phyloP scores from a whole-genome alignment of 2,329 filamentous ascomycete genomes.

The Monilinia fructicola region DNA sequence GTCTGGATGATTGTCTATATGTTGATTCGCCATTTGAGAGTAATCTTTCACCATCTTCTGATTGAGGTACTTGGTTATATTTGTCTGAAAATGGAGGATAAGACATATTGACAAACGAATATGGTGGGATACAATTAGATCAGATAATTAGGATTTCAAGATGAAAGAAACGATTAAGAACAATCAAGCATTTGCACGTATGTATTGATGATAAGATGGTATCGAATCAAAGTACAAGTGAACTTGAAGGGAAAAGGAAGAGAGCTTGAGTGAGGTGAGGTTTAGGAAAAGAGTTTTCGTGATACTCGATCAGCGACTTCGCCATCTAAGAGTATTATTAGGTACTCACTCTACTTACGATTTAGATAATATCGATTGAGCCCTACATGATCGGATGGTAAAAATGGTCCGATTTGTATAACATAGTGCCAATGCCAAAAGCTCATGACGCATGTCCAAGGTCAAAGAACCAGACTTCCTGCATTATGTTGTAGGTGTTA shows the following conservation, averaged over 20 bases:
- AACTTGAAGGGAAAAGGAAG: not conserved
- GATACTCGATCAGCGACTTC: constrained; percentile 3
- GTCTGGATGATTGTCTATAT: constrained; percentile 3
- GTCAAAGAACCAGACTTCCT: not conserved
- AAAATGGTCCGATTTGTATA: constrained; percentile 10
- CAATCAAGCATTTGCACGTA: not conserved
- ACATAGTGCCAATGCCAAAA: not conserved
- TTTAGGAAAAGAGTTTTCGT: constrained; percentile 13
- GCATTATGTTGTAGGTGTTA: not conserved
- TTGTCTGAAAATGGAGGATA: constrained; percentile 25
- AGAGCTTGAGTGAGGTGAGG: constrained; percentile 13
- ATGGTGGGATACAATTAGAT: not conserved
- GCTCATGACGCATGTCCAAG: constrained; percentile 12
- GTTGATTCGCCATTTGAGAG: constrained; percentile 6
- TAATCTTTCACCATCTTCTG: constrained; percentile 23
- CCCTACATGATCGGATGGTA: not conserved
- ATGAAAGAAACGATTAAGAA: not conserved
- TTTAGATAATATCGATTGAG: not conserved
- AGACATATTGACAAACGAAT: not conserved
- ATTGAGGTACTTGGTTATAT: constrained; percentile 21
- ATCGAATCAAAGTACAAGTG: not conserved
- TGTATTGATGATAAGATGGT: not conserved
- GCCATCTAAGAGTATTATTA: constrained; percentile 4
- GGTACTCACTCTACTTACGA: not conserved
- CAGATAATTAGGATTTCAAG: not conserved